These are phyloP conservation scores for Mortierella sp. DNA, from an alignment of 371 early-diverging fungal species.

Conservation along the genomic window DNA sequence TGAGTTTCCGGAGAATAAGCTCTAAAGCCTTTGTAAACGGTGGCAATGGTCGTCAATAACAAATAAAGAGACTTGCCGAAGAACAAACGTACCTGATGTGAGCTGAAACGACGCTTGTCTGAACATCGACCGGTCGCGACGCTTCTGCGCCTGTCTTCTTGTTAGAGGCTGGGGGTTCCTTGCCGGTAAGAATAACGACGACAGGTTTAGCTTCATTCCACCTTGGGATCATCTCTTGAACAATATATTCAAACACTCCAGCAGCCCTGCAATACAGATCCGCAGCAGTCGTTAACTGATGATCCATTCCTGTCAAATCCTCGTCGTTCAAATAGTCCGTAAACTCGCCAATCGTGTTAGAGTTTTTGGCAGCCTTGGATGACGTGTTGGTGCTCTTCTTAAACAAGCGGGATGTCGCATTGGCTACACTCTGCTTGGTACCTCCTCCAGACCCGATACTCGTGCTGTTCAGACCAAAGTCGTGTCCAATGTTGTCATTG, in stretches of 20 bases:
- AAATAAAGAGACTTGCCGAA: not conserved
- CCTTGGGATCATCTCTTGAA: constrained; percentile 66
- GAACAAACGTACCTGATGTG: constrained; percentile 31
- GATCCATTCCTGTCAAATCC: constrained; percentile 41
- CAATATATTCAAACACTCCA: constrained; percentile 70
- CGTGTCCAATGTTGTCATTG: not conserved
- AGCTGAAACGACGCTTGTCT: constrained; percentile 42
- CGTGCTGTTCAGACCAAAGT: not conserved
- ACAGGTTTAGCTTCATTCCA: constrained; percentile 59
- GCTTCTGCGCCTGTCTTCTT: constrained; percentile 25
- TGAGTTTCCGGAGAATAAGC: too few species aligned
- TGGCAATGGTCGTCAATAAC: too few species aligned
- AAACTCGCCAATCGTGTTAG: constrained; percentile 47
- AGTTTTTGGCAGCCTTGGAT: constrained; percentile 25
- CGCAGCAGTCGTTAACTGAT: constrained; percentile 63
- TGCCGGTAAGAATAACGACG: not conserved
- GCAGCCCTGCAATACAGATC: constrained; percentile 72
- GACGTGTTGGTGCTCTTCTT: constrained; percentile 27
- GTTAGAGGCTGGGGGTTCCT: not conserved
- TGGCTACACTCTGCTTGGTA: not conserved
- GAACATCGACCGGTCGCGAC: constrained; percentile 44
- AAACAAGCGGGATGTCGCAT: constrained; percentile 38
- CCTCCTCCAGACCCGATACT: constrained; percentile 22
- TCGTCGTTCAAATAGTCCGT: constrained; percentile 39
- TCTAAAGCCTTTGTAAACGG: too few species aligned